Base-by-base conservation (phyloP, 2,329 filamentous ascomycete genomes). In the Aureobasidium lini region DNA sequence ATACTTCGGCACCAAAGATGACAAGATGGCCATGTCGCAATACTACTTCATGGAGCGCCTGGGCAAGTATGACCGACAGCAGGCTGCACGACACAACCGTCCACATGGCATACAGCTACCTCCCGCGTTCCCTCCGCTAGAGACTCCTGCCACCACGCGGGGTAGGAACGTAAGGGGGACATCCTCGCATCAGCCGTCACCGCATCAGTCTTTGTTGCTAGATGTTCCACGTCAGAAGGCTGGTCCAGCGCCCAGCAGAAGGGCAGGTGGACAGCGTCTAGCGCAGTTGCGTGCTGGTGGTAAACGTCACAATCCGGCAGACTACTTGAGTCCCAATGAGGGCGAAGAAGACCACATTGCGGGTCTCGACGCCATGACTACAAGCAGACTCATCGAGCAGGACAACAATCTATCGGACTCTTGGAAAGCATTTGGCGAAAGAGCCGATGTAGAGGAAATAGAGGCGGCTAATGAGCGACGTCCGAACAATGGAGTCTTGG, bases 1-100 rank as follows among this genome's bases (percentile, higher is more conserved):
- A 66, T 97, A 97, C 71, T 97, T 94, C 69, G 86, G 90, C 23
- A 90, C 91, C 9, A 96, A 96, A 69, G 92, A 99, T 68, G 90
- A 92, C 63, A 99, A 99, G 76, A 96, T 99, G 90, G 87, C 94
- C n/a, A 89, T 91, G 15, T 97, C 93, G 0, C 94, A 96, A 70
- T 92, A 94, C 68, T 91, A 92, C 2, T 99, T 99, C 71, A 78
- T 96, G 61, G 91, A 96, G 69, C 34, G 62, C 1, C 47, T 63
- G 7, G 54, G 60, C 9, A 46, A 57, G 39, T 63, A 63, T 23
- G 62, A 63, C 46, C 40, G 54, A 23, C 53, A 57, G 28, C 60
- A 61, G 31, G 60, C 62, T 1, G 49, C 49, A 13, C 49, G 60
- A 6, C 61, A 58, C 3, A 54, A 61, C n/a, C 39, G 57, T 32